phyloP scores from a whole-genome alignment of 352 stramenopile genomes.

The Pythium grandisporangium region DNA sequence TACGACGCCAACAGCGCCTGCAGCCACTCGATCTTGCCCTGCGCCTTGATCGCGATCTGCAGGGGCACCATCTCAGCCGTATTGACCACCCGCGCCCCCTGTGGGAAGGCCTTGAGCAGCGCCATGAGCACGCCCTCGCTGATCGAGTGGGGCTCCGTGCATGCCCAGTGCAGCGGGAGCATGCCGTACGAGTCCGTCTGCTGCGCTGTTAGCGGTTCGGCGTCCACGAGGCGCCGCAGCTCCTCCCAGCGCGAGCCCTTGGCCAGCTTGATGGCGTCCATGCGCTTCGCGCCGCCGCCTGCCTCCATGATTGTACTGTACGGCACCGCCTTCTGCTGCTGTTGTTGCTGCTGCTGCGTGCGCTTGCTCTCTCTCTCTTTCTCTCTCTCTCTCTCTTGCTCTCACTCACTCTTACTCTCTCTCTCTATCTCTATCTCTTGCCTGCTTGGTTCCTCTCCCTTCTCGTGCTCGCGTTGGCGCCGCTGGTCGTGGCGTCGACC shows the following conservation, averaged over 20 bases:
- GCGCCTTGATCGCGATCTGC: constrained; percentile 83
- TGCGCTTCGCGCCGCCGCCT: constrained; percentile 38
- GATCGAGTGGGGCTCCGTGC: constrained; percentile 73
- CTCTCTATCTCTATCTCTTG: too few relatives aligned
- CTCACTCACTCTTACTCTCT: too few relatives aligned
- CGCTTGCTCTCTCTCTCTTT: too few relatives aligned
- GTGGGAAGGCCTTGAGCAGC: constrained; percentile 71
- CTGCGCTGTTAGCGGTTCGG: constrained; percentile 52
- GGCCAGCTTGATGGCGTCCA: constrained; percentile 80
- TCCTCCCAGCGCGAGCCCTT: constrained; percentile 78
- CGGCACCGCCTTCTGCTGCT: too few relatives aligned
- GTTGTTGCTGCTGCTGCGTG: too few relatives aligned
- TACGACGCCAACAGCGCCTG: constrained; percentile 77
- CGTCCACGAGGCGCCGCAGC: constrained; percentile 63
- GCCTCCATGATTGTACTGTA: too few relatives aligned
- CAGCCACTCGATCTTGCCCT: constrained; percentile 82
- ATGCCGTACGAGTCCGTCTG: constrained; percentile 83
- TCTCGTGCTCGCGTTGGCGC: too few relatives aligned
- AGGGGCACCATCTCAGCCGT: constrained; percentile 80
- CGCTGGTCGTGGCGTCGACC: too few relatives aligned
- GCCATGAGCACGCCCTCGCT: constrained; percentile 62
- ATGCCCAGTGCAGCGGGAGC: constrained; percentile 83
- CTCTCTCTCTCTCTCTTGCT: too few relatives aligned
- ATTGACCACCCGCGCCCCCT: constrained; percentile 54
- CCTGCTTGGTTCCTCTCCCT: too few relatives aligned